Percentiles rank a stretch among this genome's conserved stretches.
These are phyloP conservation scores for Meredithiella fracta DNA, from an alignment of 2,329 filamentous ascomycete genomes.

Conservation along the genomic window DNA sequence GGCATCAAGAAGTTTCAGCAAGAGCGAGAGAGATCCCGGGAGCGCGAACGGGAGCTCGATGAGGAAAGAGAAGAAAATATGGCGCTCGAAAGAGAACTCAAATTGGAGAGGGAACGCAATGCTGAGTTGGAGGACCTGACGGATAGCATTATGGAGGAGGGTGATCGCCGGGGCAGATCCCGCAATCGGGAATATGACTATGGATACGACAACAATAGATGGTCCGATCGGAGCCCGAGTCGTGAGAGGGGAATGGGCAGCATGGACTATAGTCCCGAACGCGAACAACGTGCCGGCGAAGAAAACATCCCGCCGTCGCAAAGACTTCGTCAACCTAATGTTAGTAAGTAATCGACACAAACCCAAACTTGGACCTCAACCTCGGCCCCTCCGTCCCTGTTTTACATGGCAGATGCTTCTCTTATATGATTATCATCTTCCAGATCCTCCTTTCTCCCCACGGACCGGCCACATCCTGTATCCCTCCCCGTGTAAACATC, in stretches of 20 bases:
- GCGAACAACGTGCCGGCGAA: conserved; percentile 18
- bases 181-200: not conserved
- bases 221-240: conserved; percentile 6
- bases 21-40: conserved; percentile 23
- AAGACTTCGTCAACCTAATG: not conserved
- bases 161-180: not conserved
- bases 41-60: conserved; percentile 2
- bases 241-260: not conserved
- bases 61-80: conserved; percentile 11
- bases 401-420: not conserved
- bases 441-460: not conserved
- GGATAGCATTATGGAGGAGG: not conserved
- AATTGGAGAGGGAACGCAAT: not conserved
- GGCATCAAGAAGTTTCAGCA: conserved; percentile 40
- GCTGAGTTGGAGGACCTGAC: not conserved
- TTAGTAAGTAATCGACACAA: conserved; percentile 14
- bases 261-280: conserved; percentile 1
- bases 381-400: not conserved
- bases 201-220: not conserved
- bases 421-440: not conserved
- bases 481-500: not conserved
- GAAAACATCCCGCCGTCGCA: conserved; percentile 4
- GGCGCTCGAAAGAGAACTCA: conserved; percentile 8
- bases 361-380: not conserved
- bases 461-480: no score